These are phyloP conservation scores for Westerdykella ornata DNA, from an alignment of 2,329 filamentous ascomycete species.

Conservation along the genomic window DNA sequence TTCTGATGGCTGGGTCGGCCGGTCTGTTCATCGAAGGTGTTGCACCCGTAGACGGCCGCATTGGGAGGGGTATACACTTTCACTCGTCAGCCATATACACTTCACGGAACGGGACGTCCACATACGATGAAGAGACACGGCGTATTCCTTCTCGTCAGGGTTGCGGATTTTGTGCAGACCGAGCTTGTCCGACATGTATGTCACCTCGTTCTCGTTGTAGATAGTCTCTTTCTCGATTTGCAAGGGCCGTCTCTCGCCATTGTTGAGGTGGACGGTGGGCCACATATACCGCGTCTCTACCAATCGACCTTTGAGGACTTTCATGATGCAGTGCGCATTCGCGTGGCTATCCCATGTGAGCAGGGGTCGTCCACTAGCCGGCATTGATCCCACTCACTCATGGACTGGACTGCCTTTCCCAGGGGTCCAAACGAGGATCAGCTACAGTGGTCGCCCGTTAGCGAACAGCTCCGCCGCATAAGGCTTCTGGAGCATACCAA, in stretches of 20 bases:
- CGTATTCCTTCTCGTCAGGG: constrained; percentile 61
- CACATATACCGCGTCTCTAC: constrained; percentile 77
- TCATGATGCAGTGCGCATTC: constrained; percentile 90
- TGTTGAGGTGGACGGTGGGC: constrained; percentile 48
- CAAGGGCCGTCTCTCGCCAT: constrained; percentile 50
- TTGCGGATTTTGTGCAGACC: constrained; percentile 81
- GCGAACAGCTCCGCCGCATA: constrained; percentile 10
- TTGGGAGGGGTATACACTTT: constrained; percentile 80
- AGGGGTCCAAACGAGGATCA: constrained; percentile 84
- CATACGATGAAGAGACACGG: constrained; percentile 73
- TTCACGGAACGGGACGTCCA: constrained; percentile 10
- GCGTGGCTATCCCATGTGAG: constrained; percentile 33
- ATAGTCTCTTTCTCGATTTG: constrained; percentile 59
- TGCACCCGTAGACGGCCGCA: constrained; percentile 72
- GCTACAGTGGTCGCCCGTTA: constrained; percentile 42
- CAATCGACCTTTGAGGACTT: constrained; percentile 68
- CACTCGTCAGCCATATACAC: constrained; percentile 1
- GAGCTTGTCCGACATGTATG: constrained; percentile 85
- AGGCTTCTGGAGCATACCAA: constrained; percentile 48
- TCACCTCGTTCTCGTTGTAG: constrained; percentile 65
- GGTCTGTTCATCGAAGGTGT: constrained; percentile 71
- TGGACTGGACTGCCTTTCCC: constrained; percentile 79
- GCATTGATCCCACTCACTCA: constrained; percentile 44
- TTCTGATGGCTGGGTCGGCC: constrained; percentile 41
- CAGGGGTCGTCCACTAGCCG: neutral